Base-by-base conservation (phyloP, 345 rosid genomes). In the Pistacia vera region DNA sequence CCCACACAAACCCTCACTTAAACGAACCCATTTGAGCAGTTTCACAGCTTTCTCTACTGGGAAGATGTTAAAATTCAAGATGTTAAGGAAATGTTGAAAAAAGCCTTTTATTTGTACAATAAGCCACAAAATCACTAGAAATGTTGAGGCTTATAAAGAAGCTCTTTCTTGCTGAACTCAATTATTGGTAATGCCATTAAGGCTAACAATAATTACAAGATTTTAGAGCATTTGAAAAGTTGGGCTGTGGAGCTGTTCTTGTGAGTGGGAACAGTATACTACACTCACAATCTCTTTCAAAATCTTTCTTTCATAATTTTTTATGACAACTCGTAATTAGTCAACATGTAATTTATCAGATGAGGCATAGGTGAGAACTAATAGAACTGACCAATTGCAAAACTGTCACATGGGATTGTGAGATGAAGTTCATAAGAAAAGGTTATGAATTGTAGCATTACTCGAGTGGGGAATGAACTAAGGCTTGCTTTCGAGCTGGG, bases 381-480 rank as follows among this genome's bases (percentile, higher is more conserved):
- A n/a, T n/a, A n/a, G n/a, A n/a, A n/a, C n/a, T n/a, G n/a, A n/a
- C n/a, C n/a, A n/a, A n/a, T n/a, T n/a, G n/a, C n/a, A n/a, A n/a
- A n/a, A n/a, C n/a, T n/a, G n/a, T n/a, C n/a, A n/a, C n/a, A n/a
- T n/a, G n/a, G n/a, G n/a, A n/a, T n/a, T n/a, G n/a, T n/a, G n/a
- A n/a, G n/a, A n/a, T n/a, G n/a, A n/a, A n/a, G n/a, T n/a, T n/a
- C n/a, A n/a, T n/a, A n/a, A n/a, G n/a, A n/a, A n/a, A n/a, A n/a
- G n/a, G n/a, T n/a, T n/a, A n/a, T n/a, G n/a, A n/a, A n/a, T n/a
- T n/a, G n/a, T n/a, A n/a, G n/a, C n/a, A n/a, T n/a, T n/a, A n/a
- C n/a, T n/a, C n/a, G n/a, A n/a, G n/a, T n/a, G n/a, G n/a, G 99
- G 2, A 94, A 94, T 83, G 99, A 97, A 86, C 97, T 97, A 60